Base-by-base conservation (phyloP, 2,329 filamentous ascomycete genomes). In the Ascochyta rabiei region DNA sequence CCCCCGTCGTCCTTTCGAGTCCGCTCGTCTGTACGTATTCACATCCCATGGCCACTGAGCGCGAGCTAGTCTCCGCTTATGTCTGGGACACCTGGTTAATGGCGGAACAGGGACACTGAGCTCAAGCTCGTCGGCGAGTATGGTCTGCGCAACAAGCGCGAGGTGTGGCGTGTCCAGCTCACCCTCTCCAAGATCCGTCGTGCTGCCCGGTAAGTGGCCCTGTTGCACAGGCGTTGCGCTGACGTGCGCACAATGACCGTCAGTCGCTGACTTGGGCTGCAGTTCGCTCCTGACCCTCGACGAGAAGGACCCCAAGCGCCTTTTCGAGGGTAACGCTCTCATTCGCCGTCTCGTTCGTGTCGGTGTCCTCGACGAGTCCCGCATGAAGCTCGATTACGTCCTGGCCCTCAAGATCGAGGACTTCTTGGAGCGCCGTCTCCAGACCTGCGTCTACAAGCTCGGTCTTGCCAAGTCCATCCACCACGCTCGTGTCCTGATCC, bases 321-420 rank as follows among this genome's bases (percentile, higher is more conserved):
- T 99, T 71, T 99, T 99, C 87, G 95, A 99, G 88, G 95, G 95
- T 83, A 99, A 99, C 83, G 95, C 95, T 80, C 88, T 99, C 80
- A 99, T 99, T 89, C 95, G 95, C 81, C 95, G 95, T 90, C 92
- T 99, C 71, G 95, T 99, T 71, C 95, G 95, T 81, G 93, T 98
- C 80, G 95, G 95, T 91, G 95, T 99, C 77, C 91, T 99, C 77
- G 95, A 99, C 81, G 95, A 99, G 86, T 93, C 93, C 80, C 95
- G 95, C 88, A 99, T 99, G 95, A 99, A 97, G 90, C 95, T 99
- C 87, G 95, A 99, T 97, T 97, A 99, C 89, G 95, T 99, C 79
- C 85, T 99, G 79, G 95, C 95, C 83, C 89, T 99, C 62, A 96
- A 96, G 87, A 90, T 96, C 76, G 95, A 99, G 84, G 95, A 99